Evolutionary conservation across 2,329 filamentous ascomycete species (phyloP), one percentile per base, ranked within the genome.

Genomic region (Ceratocystis cubensis): DNA sequence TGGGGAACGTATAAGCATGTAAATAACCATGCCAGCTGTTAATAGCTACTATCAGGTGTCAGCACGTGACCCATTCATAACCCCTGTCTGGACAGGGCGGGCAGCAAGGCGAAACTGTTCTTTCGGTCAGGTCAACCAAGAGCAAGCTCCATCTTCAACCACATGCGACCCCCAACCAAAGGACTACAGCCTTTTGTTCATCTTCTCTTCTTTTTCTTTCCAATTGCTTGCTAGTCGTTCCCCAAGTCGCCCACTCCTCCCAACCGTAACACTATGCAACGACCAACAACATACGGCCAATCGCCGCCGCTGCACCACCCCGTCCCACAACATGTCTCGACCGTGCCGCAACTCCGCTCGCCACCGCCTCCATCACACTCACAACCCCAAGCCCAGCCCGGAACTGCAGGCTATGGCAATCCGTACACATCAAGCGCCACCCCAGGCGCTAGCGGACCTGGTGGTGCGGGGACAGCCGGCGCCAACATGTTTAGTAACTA

Each of bases 251-350:
- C 22, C 48, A 28, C 45, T 6, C 63, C 25, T 59, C 3, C 22
- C 6, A 20, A 25, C 33, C 7, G 33, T 37, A 10, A 10, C 61
- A 82, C 74, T 69, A 96, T 96, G 93, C 93, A 96, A 79, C 88
- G 91, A 75, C 82, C 87, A 74, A 81, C 85, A 65, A 50, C 50
- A 56, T 96, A 94, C 79, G 85, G 85, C 76, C 89, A 92, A 74
- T 96, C 91, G 74, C 93, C 92, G 75, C 92, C 93, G 71, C 86
- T 97, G 72, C 94, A 97, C 77, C 94, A 97, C 75, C 94, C 94
- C 67, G 91, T 97, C 68, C 94, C 94, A 69, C 94, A 99, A 77
- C 94, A 99, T 81, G 93, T 97, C 73, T 97, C 94, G 74, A 96
- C 92, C 67, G 94, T 99, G 63, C 94, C 94, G 57, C 94, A 97